Percentiles rank a stretch among this genome's conserved stretches.
Evolutionary conservation across 768 basidiomycete genomes (phyloP).

Genomic region (Brasilioporus rufonigricans): DNA sequence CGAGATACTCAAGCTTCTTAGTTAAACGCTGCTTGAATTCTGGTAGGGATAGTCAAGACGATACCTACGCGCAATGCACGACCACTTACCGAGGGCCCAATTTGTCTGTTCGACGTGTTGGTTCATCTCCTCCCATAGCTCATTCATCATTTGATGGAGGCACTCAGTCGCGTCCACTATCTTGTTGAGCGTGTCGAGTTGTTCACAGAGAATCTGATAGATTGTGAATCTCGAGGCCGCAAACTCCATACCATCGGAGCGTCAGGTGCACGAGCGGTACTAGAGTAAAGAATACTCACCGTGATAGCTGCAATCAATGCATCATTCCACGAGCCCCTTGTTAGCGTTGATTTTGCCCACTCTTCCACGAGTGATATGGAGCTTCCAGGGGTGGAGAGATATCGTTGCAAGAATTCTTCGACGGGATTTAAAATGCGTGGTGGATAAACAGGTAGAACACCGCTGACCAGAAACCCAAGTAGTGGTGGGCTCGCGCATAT

Average conservation of each 20-base stretch:
- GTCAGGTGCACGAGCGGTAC: not conserved
- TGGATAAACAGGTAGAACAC: not conserved
- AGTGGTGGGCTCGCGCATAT: not conserved
- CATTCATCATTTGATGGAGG: not conserved
- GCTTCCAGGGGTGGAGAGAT: not conserved
- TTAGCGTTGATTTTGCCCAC: not conserved
- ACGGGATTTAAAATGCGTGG: not conserved
- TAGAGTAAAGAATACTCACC: not conserved
- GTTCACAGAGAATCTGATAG: not conserved
- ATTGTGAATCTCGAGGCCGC: not conserved
- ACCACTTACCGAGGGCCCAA: not conserved
- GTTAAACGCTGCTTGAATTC: not conserved
- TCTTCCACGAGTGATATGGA: not conserved
- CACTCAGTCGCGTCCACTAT: not conserved
- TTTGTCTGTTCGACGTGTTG: not conserved
- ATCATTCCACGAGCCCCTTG: not conserved
- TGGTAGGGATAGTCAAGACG: not conserved
- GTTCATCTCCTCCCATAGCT: not conserved
- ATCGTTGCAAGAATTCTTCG: not conserved
- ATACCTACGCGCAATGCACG: not conserved
- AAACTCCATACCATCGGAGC: not conserved
- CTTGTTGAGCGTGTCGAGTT: not conserved
- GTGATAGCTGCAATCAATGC: not conserved
- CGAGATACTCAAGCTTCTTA: not conserved
- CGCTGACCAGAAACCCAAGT: not conserved